These are phyloP conservation scores for Leishmania tropica DNA, from an alignment of 208 protist genomes.

Conservation along the genomic window DNA sequence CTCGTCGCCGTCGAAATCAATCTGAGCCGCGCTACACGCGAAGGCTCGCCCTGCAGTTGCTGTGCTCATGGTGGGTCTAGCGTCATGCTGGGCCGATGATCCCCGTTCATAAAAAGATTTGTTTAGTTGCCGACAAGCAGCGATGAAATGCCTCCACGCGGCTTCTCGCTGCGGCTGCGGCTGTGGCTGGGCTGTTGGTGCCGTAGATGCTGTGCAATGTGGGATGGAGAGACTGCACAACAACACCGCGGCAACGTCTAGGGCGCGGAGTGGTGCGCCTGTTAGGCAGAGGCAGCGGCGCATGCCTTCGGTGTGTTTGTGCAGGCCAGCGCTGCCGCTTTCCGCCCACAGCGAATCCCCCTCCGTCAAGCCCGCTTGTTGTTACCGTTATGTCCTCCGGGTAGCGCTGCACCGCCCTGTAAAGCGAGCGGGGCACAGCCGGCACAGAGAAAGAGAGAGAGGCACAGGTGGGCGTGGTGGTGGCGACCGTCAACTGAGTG, in stretches of 20 bases:
- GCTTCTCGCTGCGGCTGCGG: not conserved
- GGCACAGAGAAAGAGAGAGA: not conserved
- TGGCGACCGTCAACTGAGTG: not conserved
- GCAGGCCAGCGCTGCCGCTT: not conserved
- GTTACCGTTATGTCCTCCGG: not conserved
- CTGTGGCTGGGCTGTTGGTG: not conserved
- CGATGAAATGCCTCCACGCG: slow-evolving; percentile 30
- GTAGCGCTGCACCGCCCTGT: not conserved
- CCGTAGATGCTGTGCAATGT: not conserved
- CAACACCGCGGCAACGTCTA: not conserved
- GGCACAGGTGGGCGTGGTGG: not conserved
- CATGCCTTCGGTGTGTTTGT: not conserved
- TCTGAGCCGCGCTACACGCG: too few relatives aligned
- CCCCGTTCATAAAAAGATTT: not conserved
- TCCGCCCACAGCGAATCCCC: too few relatives aligned
- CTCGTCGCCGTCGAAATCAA: slow-evolving; percentile 1
- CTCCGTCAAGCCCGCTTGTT: not conserved
- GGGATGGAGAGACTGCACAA: not conserved
- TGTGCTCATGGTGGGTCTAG: not conserved
- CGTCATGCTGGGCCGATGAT: not conserved
- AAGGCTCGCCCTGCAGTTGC: not conserved
- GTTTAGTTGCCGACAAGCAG: slow-evolving; percentile 20
- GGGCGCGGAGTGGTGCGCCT: too few relatives aligned
- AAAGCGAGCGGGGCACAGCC: not conserved
- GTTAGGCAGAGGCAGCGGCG: not conserved